Percentiles rank a stretch among this genome's conserved stretches.
These are phyloP conservation scores for Ogataea thermomethanolica DNA, from an alignment of 805 yeast species.

Conservation along the genomic window DNA sequence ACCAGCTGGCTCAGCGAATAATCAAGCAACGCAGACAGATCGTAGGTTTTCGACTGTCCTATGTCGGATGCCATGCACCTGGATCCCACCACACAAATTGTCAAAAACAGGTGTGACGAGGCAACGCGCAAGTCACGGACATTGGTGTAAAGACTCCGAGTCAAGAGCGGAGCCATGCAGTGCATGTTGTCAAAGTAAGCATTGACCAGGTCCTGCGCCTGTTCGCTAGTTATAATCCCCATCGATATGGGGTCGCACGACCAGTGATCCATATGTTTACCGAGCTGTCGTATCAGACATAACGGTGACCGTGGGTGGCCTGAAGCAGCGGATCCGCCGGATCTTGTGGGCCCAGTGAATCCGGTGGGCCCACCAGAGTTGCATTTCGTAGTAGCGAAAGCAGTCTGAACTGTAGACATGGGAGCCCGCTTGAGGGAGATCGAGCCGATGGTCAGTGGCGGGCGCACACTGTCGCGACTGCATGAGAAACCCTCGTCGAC, in stretches of 20 bases:
- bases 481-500: too few species aligned
- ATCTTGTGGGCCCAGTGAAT: slow-evolving; percentile 1
- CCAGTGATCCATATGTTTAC: slow-evolving; percentile 10
- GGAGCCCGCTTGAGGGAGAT: slow-evolving; percentile 15
- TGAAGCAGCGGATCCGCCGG: too few species aligned
- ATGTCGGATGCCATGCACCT: slow-evolving; percentile 3
- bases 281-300: slow-evolving; percentile 5
- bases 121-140: slow-evolving; percentile 12
- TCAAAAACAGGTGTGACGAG: slow-evolving; percentile 13
- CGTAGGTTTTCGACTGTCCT: slow-evolving; percentile 7
- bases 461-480: too few species aligned
- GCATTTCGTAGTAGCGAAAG: slow-evolving; percentile 9
- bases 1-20: slow-evolving; percentile 12
- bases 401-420: slow-evolving; percentile 15
- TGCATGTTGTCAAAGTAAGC: slow-evolving; percentile 15
- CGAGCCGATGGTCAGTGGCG: slow-evolving; percentile 12
- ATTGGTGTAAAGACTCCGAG: slow-evolving; percentile 12
- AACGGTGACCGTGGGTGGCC: slow-evolving; percentile 13
- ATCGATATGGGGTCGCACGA: slow-evolving; percentile 15
- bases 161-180: slow-evolving; percentile 17
- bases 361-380: too few species aligned
- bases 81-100: slow-evolving; percentile 14
- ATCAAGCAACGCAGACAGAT: slow-evolving; percentile 12
- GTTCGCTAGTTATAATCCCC: slow-evolving; percentile 7
- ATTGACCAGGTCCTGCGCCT: slow-evolving; percentile 16